Evolutionary conservation across 257 asterid genomes (phyloP).

Genomic region (Ophiorrhiza pumila): DNA sequence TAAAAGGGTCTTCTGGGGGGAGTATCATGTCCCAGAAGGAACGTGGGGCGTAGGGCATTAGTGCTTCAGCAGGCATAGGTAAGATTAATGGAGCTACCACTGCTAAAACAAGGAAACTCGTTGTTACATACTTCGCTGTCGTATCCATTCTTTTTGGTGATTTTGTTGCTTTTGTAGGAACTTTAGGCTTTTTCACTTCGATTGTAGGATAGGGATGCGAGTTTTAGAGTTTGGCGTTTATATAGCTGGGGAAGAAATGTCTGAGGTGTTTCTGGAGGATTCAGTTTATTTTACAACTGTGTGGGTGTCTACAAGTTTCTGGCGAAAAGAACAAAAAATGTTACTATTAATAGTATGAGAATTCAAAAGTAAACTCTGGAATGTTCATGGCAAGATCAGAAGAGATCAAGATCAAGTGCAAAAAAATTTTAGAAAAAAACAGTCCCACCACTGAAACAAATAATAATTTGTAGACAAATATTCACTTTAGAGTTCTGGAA

Average conservation of each 20-base stretch:
- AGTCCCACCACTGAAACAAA: too few relatives aligned
- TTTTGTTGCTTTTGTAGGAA: too few relatives aligned
- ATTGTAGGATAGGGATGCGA: not conserved
- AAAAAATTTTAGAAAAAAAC: too few relatives aligned
- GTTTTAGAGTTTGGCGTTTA: not conserved
- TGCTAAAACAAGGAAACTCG: slow-evolving; percentile 2
- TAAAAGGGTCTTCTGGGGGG: slow-evolving; percentile 36
- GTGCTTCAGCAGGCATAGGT: slow-evolving; percentile 18
- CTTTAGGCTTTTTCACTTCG: too few relatives aligned
- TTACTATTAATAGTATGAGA: not conserved
- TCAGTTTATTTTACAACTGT: not conserved
- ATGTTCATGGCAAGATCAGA: not conserved
- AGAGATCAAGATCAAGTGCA: too few relatives aligned
- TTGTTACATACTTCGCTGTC: not conserved
- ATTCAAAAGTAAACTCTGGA: not conserved
- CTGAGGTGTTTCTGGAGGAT: slow-evolving; percentile 10
- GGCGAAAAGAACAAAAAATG: not conserved
- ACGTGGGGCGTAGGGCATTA: slow-evolving; percentile 28
- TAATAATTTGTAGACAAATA: too few relatives aligned
- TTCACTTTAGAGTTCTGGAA: too few relatives aligned
- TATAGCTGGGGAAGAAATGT: not conserved
- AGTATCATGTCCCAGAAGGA: slow-evolving; percentile 24
- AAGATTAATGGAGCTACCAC: not conserved
- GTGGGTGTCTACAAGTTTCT: slow-evolving; percentile 4
- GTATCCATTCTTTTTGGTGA: slow-evolving; percentile 7